Evolutionary conservation across 805 yeast genomes (phyloP), one percentile per base, ranked within the genome.

Genomic region (Kurtzmaniella cleridarum): DNA sequence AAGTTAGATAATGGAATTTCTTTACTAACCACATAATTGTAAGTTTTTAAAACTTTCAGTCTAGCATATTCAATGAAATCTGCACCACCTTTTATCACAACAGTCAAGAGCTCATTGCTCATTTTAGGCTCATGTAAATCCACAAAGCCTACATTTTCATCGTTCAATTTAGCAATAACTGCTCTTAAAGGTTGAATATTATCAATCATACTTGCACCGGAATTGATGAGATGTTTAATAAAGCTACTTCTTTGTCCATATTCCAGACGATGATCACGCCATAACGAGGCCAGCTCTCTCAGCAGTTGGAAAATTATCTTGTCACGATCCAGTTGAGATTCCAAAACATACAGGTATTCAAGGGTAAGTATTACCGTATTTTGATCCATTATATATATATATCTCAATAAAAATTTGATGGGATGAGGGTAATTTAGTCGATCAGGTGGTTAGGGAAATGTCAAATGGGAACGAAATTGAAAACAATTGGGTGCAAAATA

Each of bases 41-140:
- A 74, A 2, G 44, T 35, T 14, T 57, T 38, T 14, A 71, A 56
- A 3, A 73, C 38, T 26, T 53, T 44, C 15, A 44, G 37, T 37
- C 73, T 60, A 7, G 70, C 57, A 34, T 47, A 37, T 36, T 55
- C 57, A 16, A 67, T 53, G 35, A 59, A 59, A 3, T 51, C 49
- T 29, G 42, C 46, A 32, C 50, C 39, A 7, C 77, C 77, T 34
- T 53, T 50, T 18, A 72, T 48, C 14, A 58, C 46, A 10, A 71
- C 57, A 2, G 71, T 61, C 14, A 72, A 54, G 30, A 63, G 51
- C 18, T 57, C 59, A 38, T 58, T 59, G 29, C 48, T 54, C 38
- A 59, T 42, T 30, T 59, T 59, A 11, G 71, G 69, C 41, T 61
- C 68, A 20, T 56, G 45, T n/a, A 65, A 12, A 13, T 31, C 27